phyloP scores from a whole-genome alignment of 2,329 filamentous ascomycete species.

The Rhinocladiella mackenziei region DNA sequence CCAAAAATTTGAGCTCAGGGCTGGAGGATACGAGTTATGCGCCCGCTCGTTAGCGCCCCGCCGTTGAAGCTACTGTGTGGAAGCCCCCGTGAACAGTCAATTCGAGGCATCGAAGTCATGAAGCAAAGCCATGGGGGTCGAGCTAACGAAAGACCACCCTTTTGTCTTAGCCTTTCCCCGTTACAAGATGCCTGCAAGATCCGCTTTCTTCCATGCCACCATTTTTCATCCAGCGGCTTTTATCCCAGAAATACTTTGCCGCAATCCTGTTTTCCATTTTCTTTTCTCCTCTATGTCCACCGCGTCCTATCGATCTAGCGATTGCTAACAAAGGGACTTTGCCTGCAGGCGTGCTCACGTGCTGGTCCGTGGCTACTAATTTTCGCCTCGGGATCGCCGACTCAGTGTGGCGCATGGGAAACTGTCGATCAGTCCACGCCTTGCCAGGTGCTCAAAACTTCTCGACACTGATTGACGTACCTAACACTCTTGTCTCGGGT shows the following conservation, averaged over 20 bases:
- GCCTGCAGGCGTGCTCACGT: conserved; percentile 14
- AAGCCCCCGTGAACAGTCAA: no score
- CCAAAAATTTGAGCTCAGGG: conserved; percentile 8
- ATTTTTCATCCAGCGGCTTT: conserved; percentile 13
- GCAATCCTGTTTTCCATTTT: conserved; percentile 9
- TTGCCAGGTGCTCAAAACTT: conserved; percentile 2
- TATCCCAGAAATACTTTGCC: conserved; percentile 15
- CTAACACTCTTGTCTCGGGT: conserved; percentile 14
- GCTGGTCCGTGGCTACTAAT: conserved; percentile 14
- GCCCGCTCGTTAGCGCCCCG: conserved; percentile 18
- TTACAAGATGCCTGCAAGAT: conserved; percentile 21
- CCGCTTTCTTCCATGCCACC: conserved; percentile 15
- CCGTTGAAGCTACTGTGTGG: no score
- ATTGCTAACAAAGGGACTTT: not conserved
- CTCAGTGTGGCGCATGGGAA: conserved; percentile 19
- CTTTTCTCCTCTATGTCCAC: conserved; percentile 5
- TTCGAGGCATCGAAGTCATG: conserved; percentile 1
- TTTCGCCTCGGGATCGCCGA: conserved; percentile 17
- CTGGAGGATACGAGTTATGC: conserved; percentile 20
- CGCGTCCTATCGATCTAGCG: conserved; percentile 4
- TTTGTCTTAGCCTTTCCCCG: no score
- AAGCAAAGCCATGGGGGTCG: conserved; percentile 4
- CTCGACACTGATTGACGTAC: conserved; percentile 1
- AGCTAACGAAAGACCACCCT: no score
- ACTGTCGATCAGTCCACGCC: conserved; percentile 5